Conservation (phyloP, 306 rosid genomes). For the Cucurbita moschata region DNA sequence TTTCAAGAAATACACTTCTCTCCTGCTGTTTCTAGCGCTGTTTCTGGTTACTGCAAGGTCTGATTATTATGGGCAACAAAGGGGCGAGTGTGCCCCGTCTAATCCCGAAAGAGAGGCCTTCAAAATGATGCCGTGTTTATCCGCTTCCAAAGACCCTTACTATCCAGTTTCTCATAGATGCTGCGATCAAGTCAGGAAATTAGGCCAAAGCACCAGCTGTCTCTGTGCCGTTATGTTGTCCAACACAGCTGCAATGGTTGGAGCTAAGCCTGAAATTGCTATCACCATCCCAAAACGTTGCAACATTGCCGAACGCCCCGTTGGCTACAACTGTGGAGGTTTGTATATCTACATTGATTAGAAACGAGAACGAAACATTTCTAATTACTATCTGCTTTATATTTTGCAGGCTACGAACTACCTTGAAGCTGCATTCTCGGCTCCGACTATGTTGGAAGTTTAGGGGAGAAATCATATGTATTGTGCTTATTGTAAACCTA, state of each 20-base stretch:
- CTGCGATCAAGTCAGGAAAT: constrained; percentile 29
- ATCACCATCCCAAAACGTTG: constrained; percentile 47
- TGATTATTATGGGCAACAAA: constrained; percentile 12
- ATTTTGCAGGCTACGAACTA: neutral
- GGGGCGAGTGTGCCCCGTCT: constrained; percentile 30
- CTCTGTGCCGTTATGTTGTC: constrained; percentile 40
- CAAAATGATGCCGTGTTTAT: constrained; percentile 28
- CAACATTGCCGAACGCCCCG: constrained; percentile 23
- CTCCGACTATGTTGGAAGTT: neutral
- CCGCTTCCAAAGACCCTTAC: constrained; percentile 26
- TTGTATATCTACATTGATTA: neutral
- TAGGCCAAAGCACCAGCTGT: constrained; percentile 27
- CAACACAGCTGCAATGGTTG: constrained; percentile 23
- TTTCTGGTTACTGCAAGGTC: neutral
- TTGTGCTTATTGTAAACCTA: neutral
- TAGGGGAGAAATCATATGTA: neutral
- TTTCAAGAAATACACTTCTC: constrained; percentile 15
- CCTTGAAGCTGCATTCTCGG: neutral
- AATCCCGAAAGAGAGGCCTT: constrained; percentile 31
- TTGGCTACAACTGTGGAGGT: constrained; percentile 47
- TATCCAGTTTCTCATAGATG: constrained; percentile 27
- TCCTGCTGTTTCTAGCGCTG: constrained; percentile 8
- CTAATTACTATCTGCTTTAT: neutral
- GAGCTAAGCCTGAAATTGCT: constrained; percentile 29
- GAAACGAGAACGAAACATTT: too few relatives aligned